Evolutionary conservation across 345 rosid species (phyloP), one percentile per base, ranked within the genome.

Genomic region (Eucalyptus regnans): DNA sequence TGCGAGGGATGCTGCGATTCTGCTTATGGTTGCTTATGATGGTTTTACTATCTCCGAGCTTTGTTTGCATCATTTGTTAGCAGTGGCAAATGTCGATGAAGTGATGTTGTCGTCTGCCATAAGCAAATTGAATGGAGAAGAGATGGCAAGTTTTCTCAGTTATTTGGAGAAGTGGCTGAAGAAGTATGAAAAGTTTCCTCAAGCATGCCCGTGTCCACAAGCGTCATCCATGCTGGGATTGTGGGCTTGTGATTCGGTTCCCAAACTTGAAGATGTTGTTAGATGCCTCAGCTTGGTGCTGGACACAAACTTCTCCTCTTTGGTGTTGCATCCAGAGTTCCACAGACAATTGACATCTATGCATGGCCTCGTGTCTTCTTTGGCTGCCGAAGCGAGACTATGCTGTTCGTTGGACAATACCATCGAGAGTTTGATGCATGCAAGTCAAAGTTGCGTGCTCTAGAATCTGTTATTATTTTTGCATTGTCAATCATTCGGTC

Each of bases 21-120:
- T 96, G 91, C 95, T 97, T 87, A 96, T 97, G 99, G 84, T 96
- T 90, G 99, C 99, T 2, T 92, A 94, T 86, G 99, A 97, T 86
- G 96, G 94, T 87, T 97, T 96, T 92, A 91, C 94, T 16, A 88
- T 89, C 62, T 88, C 96, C 4, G 98, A 97, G 93, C 96, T 94
- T 86, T 96, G 98, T 88, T 90, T 98, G 90, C 99, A 97, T 94
- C 94, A 93, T 93, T 89, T 97, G 91, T 46, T 98, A 46, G 93
- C 94, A 60, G 94, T 94, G 1, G 83, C 90, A 1, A 93, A 92
- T 88, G 86, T 95, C 20, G 98, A 96, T 90, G 97, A 95, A 88
- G 93, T 92, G 91, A 88, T 95, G 87, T 89, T 96, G 66, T 93
- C 99, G 15, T 93, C 94, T 83, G 90, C 96, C 17, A 91, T 96